A percentile compares a stretch with the other conserved stretches of the same genome.
These are phyloP conservation scores for Andrographis paniculata DNA, from an alignment of 305 asterid genomes.

Conservation along the genomic window DNA sequence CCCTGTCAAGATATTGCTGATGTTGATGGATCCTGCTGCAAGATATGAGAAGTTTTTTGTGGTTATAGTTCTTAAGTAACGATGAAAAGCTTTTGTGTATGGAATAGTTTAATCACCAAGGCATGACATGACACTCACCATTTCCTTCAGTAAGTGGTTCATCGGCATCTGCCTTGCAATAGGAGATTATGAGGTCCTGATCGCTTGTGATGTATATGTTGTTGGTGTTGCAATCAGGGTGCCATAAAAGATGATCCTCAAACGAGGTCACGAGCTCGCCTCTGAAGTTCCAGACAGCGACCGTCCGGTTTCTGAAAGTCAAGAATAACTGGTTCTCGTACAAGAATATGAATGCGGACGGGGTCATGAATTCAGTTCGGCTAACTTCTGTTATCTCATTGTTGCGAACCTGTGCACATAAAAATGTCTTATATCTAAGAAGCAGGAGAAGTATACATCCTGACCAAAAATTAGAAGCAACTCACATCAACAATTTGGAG, in stretches of 20 bases:
- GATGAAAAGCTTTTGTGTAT: too few relatives aligned
- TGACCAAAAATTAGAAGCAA: background rate
- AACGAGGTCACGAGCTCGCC: conserved; percentile 96
- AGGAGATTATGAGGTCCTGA: conserved; percentile 90
- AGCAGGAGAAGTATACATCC: conserved; percentile 2
- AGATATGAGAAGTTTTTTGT: background rate
- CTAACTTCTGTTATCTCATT: conserved; percentile 84
- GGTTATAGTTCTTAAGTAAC: too few relatives aligned
- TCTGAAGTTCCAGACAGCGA: conserved; percentile 97
- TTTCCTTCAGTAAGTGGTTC: conserved; percentile 72
- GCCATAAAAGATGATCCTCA: conserved; percentile 95
- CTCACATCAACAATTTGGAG: conserved; percentile 95
- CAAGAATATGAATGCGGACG: conserved; percentile 90
- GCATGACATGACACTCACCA: too few relatives aligned
- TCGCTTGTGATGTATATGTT: conserved; percentile 94
- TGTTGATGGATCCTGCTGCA: conserved; percentile 86
- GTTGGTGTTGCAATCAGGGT: conserved; percentile 98
- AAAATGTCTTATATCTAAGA: conserved; percentile 16
- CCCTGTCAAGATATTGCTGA: conserved; percentile 88
- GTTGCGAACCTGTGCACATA: conserved; percentile 66
- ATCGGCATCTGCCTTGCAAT: conserved; percentile 66
- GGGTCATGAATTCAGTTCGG: conserved; percentile 92
- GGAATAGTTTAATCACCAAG: background rate
- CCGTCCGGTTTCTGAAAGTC: conserved; percentile 89
- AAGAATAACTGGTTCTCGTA: conserved; percentile 89